Percentiles rank a stretch among this genome's conserved stretches.
Evolutionary conservation across 176 grass and related monocot species (phyloP).

Genomic region (Aegilops speltoides): DNA sequence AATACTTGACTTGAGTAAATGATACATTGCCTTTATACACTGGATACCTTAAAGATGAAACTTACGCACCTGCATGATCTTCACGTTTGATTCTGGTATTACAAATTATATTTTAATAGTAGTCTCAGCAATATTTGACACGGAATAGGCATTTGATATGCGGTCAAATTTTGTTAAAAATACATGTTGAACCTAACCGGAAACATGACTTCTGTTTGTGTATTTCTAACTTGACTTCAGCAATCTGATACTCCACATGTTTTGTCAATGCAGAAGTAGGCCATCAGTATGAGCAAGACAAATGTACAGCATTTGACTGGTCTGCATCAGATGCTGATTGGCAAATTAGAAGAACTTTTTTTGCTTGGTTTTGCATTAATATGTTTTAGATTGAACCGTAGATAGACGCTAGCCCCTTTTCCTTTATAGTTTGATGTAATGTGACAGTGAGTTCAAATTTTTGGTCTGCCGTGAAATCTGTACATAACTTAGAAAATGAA

Average conservation of each 20-base stretch:
- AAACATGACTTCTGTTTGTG: not conserved
- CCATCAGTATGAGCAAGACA: constrained; percentile 38
- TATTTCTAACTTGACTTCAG: not conserved
- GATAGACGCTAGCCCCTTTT: constrained; percentile 27
- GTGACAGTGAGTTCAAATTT: constrained; percentile 23
- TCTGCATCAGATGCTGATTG: constrained; percentile 27
- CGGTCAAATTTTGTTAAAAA: not conserved
- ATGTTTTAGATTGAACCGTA: constrained; percentile 33
- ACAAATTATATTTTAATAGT: not conserved
- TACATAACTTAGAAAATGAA: constrained; percentile 27
- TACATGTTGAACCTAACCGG: not conserved
- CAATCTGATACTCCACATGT: not conserved
- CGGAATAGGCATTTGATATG: not conserved
- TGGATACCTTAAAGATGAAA: constrained; percentile 2
- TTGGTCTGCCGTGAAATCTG: not conserved
- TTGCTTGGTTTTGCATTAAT: constrained; percentile 6
- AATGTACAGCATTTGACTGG: constrained; percentile 56
- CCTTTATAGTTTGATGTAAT: constrained; percentile 28
- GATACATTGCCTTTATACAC: not conserved
- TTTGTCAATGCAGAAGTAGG: constrained; percentile 35
- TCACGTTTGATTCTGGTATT: not conserved
- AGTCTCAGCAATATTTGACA: not conserved
- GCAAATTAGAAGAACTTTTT: constrained; percentile 33
- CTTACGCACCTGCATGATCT: not conserved
- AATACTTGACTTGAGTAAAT: constrained; percentile 11